A percentile compares a stretch with the other conserved stretches of the same genome.
Conservation (phyloP, 202 grass and related monocot genomes). For the Saccharum hybrid region DNA sequence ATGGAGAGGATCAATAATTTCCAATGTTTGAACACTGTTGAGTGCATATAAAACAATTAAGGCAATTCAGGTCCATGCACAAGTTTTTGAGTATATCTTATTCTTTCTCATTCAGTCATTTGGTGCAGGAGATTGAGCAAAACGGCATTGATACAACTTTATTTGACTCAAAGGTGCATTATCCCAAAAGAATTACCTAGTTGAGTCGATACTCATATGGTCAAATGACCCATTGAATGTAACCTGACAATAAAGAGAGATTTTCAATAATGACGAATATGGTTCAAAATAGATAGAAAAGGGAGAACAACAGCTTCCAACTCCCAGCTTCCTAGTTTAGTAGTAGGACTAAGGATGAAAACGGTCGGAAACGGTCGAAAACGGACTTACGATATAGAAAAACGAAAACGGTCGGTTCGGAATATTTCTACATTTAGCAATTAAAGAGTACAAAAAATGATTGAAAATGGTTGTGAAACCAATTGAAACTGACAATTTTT, state of each 20-base stretch:
- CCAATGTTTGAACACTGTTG: slow-evolving; percentile 85
- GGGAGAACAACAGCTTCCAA: slow-evolving; percentile 22
- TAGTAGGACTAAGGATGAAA: no score
- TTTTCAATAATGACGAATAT: slow-evolving; percentile 21
- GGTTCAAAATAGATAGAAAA: slow-evolving; percentile 26
- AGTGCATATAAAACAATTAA: slow-evolving; percentile 41
- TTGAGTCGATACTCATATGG: slow-evolving; percentile 95
- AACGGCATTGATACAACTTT: slow-evolving; percentile 16
- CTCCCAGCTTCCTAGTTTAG: neutral
- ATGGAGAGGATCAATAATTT: slow-evolving; percentile 97
- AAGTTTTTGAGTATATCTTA: slow-evolving; percentile 1
- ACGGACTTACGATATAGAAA: no score
- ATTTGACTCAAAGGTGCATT: slow-evolving; percentile 23
- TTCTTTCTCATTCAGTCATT: slow-evolving; percentile 14
- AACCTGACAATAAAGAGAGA: slow-evolving; percentile 54
- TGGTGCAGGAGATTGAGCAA: slow-evolving; percentile 34
- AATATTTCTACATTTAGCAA: no score
- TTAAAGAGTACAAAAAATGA: no score
- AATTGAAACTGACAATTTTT: no score
- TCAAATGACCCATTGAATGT: slow-evolving; percentile 98
- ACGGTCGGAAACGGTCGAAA: no score
- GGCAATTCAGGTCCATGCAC: slow-evolving; percentile 28
- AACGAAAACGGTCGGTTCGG: no score
- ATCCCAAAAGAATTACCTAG: slow-evolving; percentile 65
- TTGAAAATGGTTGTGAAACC: no score